Percentiles rank a stretch among this genome's conserved stretches.
These are phyloP conservation scores for Mycosphaerella sp. DNA, from an alignment of 2,329 filamentous ascomycete species.

Conservation along the genomic window DNA sequence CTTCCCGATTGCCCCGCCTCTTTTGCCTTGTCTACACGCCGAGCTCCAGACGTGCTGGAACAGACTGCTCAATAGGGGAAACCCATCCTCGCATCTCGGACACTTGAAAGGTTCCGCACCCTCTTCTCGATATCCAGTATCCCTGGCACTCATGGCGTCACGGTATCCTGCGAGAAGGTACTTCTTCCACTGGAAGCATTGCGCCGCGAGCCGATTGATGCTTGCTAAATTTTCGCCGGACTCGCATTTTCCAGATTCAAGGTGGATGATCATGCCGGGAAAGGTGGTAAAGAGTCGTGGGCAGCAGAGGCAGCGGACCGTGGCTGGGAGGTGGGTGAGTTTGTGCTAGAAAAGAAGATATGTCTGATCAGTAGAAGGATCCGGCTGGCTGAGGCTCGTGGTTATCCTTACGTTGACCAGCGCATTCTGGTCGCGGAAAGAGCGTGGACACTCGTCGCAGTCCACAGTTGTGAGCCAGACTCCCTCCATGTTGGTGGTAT, in stretches of 20 bases:
- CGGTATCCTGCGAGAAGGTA: constrained; percentile 9
- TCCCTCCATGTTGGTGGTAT: no score
- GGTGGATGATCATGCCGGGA: constrained; percentile 17
- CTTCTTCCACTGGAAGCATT: constrained; percentile 17
- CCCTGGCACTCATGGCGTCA: neutral
- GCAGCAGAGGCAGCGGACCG: constrained; percentile 7
- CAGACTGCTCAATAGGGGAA: constrained; percentile 10
- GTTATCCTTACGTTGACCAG: no score
- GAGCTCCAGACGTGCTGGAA: constrained; percentile 11
- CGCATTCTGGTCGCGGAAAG: no score
- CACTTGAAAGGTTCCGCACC: constrained; percentile 8
- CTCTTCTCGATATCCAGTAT: constrained; percentile 3
- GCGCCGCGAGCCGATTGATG: constrained; percentile 13
- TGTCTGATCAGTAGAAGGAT: no score
- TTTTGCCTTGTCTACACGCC: constrained; percentile 6
- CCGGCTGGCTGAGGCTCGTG: no score
- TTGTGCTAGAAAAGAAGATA: neutral
- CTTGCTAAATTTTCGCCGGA: constrained; percentile 6
- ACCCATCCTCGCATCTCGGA: constrained; percentile 2
- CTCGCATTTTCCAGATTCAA: constrained; percentile 10
- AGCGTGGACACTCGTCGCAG: no score
- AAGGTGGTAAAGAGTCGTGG: constrained; percentile 14
- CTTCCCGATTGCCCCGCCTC: constrained; percentile 9
- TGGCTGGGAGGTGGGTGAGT: neutral
- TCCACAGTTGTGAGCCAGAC: no score